These are phyloP conservation scores for Elsinoe perseae DNA, from an alignment of 2,329 filamentous ascomycete genomes.

Conservation along the genomic window DNA sequence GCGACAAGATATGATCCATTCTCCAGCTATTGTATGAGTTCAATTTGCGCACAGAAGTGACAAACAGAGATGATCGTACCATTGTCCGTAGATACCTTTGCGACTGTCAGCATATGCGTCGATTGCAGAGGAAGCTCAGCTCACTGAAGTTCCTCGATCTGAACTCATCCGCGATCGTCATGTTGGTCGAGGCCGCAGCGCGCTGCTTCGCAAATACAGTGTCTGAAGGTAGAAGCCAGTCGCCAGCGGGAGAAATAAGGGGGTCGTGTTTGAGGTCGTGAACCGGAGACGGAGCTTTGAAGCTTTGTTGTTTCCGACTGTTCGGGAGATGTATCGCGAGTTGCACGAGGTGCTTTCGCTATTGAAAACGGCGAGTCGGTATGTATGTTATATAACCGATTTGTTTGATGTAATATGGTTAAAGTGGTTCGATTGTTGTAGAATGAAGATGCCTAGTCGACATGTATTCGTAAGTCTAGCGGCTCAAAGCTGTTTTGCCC, in stretches of 20 bases:
- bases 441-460: slow-evolving; percentile 11
- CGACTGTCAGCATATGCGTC: slow-evolving; percentile 1
- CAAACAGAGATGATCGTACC: slow-evolving; percentile 40
- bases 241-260: too few relatives aligned
- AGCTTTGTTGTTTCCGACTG: background rate
- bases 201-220: slow-evolving; percentile 20
- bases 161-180: slow-evolving; percentile 57
- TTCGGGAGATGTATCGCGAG: background rate
- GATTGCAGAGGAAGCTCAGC: slow-evolving; percentile 25
- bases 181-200: slow-evolving; percentile 26
- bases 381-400: background rate
- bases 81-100: slow-evolving; percentile 62
- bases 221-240: too few relatives aligned
- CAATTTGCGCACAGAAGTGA: background rate
- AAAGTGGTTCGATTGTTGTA: slow-evolving; percentile 4
- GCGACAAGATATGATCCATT: background rate
- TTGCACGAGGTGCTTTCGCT: background rate
- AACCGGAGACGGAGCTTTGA: background rate
- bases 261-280: background rate
- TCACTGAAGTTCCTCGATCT: slow-evolving; percentile 60
- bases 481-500: background rate
- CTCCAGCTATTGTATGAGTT: slow-evolving; percentile 7
- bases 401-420: background rate
- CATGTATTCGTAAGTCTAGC: slow-evolving; percentile 11
- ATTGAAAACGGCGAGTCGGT: background rate